A percentile compares a stretch with the other conserved stretches of the same genome.
phyloP scores from a whole-genome alignment of 1,284 basidiomycete species.

The Marasmius oreades region DNA sequence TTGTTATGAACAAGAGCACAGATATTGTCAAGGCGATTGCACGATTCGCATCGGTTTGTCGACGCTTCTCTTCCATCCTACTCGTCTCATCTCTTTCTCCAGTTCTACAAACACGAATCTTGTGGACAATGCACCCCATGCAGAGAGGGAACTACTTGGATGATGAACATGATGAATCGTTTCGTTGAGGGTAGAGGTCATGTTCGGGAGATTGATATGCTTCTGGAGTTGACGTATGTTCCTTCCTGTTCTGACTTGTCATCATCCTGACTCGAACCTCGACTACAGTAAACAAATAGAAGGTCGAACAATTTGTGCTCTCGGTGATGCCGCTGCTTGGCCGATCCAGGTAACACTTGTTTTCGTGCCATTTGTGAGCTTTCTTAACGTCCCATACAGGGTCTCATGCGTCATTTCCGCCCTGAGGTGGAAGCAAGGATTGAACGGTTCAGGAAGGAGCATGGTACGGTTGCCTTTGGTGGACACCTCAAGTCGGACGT shows the following conservation, averaged over 20 bases:
- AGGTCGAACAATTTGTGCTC: conserved; percentile 92
- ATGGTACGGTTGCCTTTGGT: conserved; percentile 89
- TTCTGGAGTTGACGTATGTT: conserved; percentile 82
- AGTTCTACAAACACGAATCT: conserved; percentile 98
- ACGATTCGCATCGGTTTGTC: conserved; percentile 79
- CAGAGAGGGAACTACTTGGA: conserved; percentile 95
- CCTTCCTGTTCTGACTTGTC: conserved; percentile 1
- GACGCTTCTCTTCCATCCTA: conserved; percentile 1
- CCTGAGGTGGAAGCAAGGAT: conserved; percentile 91
- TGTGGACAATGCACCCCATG: conserved; percentile 99
- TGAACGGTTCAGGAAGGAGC: conserved; percentile 68
- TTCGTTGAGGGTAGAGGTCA: conserved; percentile 88
- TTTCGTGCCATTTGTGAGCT: neutral
- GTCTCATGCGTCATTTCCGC: conserved; percentile 95
- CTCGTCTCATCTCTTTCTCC: conserved; percentile 5
- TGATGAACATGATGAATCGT: conserved; percentile 98
- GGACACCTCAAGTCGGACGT: conserved; percentile 73
- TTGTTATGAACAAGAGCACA: conserved; percentile 98
- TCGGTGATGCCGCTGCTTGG: conserved; percentile 98
- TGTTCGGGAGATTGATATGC: conserved; percentile 95
- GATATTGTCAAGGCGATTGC: conserved; percentile 93
- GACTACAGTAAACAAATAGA: conserved; percentile 86
- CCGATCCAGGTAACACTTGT: conserved; percentile 70
- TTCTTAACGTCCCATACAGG: conserved; percentile 25
- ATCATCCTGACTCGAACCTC: conserved; percentile 14